Evolutionary conservation across 2,329 filamentous ascomycete species (phyloP).

Genomic region (Bipolaris cookei): DNA sequence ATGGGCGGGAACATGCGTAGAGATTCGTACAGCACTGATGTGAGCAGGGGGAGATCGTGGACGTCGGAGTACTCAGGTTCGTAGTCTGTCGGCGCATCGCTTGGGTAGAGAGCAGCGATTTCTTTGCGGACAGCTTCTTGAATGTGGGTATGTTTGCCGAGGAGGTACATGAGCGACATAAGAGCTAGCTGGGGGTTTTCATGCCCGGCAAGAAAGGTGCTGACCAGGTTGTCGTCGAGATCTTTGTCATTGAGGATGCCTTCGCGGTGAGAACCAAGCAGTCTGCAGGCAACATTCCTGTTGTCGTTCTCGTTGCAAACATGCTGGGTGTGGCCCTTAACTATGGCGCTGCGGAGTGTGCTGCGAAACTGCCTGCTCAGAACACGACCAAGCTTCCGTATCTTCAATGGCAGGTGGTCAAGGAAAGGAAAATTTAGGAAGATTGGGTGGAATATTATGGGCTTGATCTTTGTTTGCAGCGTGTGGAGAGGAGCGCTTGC

Average conservation of each 20-base stretch:
- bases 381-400: conserved; percentile 26
- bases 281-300: conserved; percentile 27
- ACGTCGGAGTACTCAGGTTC: conserved; percentile 32
- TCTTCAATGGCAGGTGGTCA: conserved; percentile 29
- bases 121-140: conserved; percentile 32
- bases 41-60: conserved; percentile 52
- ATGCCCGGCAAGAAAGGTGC: conserved; percentile 36
- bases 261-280: conserved; percentile 31
- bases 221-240: conserved; percentile 36
- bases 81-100: conserved; percentile 19
- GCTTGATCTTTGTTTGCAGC: conserved; percentile 36
- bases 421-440: conserved; percentile 39
- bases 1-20: conserved; percentile 59
- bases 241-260: conserved; percentile 34
- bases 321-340: conserved; percentile 34
- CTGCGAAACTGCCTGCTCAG: conserved; percentile 30
- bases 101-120: conserved; percentile 22
- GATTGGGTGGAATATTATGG: conserved; percentile 35
- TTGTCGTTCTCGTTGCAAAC: conserved; percentile 31
- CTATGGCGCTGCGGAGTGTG: conserved; percentile 28
- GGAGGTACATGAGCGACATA: conserved; percentile 36
- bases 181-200: conserved; percentile 36
- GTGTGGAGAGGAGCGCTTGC: conserved; percentile 27
- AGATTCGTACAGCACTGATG: conserved; percentile 55
- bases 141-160: conserved; percentile 26